Percentiles rank a stretch among this genome's conserved stretches.
Evolutionary conservation across 2,329 filamentous ascomycete species (phyloP).

Genomic region (Ophiocordyceps sinensis): DNA sequence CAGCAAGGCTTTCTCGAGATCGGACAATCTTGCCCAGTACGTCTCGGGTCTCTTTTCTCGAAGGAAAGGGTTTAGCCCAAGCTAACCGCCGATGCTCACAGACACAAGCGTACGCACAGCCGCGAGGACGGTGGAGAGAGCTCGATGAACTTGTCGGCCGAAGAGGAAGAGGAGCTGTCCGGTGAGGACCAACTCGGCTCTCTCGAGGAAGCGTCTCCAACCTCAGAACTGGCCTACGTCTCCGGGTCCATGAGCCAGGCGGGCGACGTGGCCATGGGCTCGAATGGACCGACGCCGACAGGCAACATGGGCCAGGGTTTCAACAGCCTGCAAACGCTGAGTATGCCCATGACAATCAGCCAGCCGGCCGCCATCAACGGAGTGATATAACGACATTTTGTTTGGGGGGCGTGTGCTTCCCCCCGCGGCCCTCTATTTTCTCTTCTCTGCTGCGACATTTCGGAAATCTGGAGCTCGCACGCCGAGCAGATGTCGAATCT

Average conservation of each 20-base stretch:
- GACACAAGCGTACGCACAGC: conserved; percentile 68
- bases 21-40: conserved; percentile 97
- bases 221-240: conserved; percentile 51
- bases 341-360: conserved; percentile 51
- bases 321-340: conserved; percentile 46
- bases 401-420: conserved; percentile 2
- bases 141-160: conserved; percentile 53
- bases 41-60: conserved; percentile 10
- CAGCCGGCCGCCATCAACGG: conserved; percentile 33
- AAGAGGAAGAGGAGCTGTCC: conserved; percentile 70
- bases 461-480: neutral
- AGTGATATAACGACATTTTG: conserved; percentile 22
- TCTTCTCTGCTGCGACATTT: conserved; percentile 2
- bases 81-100: conserved; percentile 21
- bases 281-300: conserved; percentile 4
- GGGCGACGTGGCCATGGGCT: conserved; percentile 15
- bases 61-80: conserved; percentile 10
- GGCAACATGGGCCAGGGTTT: conserved; percentile 21
- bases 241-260: conserved; percentile 34
- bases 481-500: neutral
- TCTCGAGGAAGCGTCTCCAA: conserved; percentile 64
- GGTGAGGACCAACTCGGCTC: conserved; percentile 76
- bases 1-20: conserved; percentile 97
- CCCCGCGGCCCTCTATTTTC: conserved; percentile 8
- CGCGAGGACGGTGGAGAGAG: conserved; percentile 44